Evolutionary conservation across 2,329 filamentous ascomycete genomes (phyloP), one percentile per base, ranked within the genome.

Genomic region (Colletotrichum karsti): DNA sequence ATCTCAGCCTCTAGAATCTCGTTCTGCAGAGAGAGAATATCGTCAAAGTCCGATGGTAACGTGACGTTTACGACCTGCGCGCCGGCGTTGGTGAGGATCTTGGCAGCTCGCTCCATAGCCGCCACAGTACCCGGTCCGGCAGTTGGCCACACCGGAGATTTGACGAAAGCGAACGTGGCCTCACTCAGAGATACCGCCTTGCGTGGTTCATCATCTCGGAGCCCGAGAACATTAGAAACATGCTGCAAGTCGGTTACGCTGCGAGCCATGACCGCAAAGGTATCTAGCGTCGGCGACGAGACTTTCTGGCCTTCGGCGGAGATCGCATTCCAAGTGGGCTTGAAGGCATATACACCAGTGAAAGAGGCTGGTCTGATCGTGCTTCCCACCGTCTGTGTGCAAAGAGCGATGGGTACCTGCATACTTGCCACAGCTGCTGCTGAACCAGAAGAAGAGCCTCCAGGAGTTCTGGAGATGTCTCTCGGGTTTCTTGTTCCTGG

Each of bases 371-470:
- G 91, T 0, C 90, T 84, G 44, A 92, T 87, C 0, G 83, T 87
- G 65, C 87, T 90, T 0, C 91, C 90, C 2, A 86, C 87, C 0
- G 90, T 93, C 73, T 92, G 90, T 0, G 90, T 91, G 0, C 89
- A 90, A 0, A 92, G 77, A 0, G 80, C 84, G 7, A 92, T 72
- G 0, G 89, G 87, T 0, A 84, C 85, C 67, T 92, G 90, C 58
- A 85, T 85, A 67, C 92, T 90, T 7, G 81, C 90, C 0, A 92
- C 89, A 0, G 88, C 89, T 0, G 90, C 90, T 0, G 83, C 90
- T 0, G 90, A 91, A 0, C 91, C 91, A 0, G 89, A 88, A 0
- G 89, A 91, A 0, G 90, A 92, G 42, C 91, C 90, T 0, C 90
- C 90, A 0, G 90, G 90, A 0, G 90, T 92, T 7, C 91, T 84